phyloP scores from a whole-genome alignment of 352 stramenopile genomes.

The Pythium volutum region DNA sequence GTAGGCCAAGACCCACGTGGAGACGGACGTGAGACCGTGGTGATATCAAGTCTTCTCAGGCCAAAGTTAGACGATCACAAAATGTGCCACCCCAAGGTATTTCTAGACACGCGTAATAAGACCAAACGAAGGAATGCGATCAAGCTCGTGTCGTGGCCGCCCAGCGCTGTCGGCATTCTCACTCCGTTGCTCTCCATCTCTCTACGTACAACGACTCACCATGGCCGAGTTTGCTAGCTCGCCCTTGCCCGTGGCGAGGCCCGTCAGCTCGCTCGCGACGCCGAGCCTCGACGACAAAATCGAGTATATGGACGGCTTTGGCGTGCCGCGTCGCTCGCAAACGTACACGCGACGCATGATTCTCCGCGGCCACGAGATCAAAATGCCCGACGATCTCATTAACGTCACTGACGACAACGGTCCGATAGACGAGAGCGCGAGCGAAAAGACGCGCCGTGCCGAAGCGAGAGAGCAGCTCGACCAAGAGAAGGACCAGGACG shows the following conservation, averaged over 20 bases:
- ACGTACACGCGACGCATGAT: slow-evolving; percentile 35
- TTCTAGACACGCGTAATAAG: too few relatives aligned
- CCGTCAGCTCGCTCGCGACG: neutral
- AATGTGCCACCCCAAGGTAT: too few relatives aligned
- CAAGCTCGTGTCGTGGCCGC: slow-evolving; percentile 4
- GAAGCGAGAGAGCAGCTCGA: neutral
- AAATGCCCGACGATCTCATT: slow-evolving; percentile 24
- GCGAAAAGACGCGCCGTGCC: slow-evolving; percentile 6
- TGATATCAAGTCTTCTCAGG: too few relatives aligned
- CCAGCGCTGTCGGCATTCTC: too few relatives aligned
- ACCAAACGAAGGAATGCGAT: too few relatives aligned
- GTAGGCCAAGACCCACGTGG: too few relatives aligned
- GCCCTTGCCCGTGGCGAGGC: neutral
- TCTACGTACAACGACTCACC: too few relatives aligned
- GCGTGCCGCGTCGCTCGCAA: slow-evolving; percentile 29
- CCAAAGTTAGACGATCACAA: too few relatives aligned
- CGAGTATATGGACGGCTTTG: slow-evolving; percentile 36
- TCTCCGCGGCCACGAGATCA: slow-evolving; percentile 33
- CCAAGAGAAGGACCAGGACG: slow-evolving; percentile 4
- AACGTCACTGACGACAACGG: slow-evolving; percentile 34
- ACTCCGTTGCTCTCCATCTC: too few relatives aligned
- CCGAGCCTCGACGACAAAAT: slow-evolving; percentile 16
- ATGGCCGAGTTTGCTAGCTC: neutral
- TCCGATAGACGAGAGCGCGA: slow-evolving; percentile 1
- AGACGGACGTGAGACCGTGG: too few relatives aligned